Percentiles rank a stretch among this genome's conserved stretches.
Evolutionary conservation across 2,329 filamentous ascomycete genomes (phyloP).

Genomic region (Diplodia corticola): DNA sequence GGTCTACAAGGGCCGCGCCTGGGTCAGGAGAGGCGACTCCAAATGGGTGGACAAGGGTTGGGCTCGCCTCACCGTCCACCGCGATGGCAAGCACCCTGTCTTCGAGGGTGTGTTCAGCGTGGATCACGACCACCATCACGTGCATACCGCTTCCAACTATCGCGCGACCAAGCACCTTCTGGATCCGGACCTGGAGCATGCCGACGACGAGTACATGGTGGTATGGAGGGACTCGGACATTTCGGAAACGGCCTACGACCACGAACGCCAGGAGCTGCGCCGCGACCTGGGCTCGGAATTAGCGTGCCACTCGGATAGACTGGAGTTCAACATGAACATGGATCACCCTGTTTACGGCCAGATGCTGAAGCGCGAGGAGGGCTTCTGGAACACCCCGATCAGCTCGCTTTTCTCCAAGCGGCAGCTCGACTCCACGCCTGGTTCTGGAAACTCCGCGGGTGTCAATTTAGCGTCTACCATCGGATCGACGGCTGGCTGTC

Average conservation of each 20-base stretch:
- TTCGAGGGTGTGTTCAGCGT: constrained; percentile 91
- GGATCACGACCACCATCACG: constrained; percentile 79
- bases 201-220: constrained; percentile 75
- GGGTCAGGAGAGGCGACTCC: constrained; percentile 54
- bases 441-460: constrained; percentile 72
- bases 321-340: constrained; percentile 75
- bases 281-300: constrained; percentile 51
- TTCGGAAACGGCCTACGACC: constrained; percentile 33
- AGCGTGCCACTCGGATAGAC: constrained; percentile 70
- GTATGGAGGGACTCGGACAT: constrained; percentile 92
- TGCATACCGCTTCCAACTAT: constrained; percentile 76
- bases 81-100: constrained; percentile 74
- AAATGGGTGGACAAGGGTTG: constrained; percentile 83
- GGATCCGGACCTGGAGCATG: constrained; percentile 66
- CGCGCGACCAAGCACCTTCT: constrained; percentile 66
- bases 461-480: constrained; percentile 78
- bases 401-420: constrained; percentile 69
- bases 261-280: constrained; percentile 62
- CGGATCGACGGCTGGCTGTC: constrained; percentile 81
- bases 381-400: constrained; percentile 61
- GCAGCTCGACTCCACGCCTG: constrained; percentile 66
- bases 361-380: constrained; percentile 56
- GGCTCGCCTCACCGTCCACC: constrained; percentile 76
- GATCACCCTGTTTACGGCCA: constrained; percentile 65
- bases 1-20: constrained; percentile 80